Conservation (phyloP, 2,329 filamentous ascomycete genomes). For the Aspergillus intermedius region DNA sequence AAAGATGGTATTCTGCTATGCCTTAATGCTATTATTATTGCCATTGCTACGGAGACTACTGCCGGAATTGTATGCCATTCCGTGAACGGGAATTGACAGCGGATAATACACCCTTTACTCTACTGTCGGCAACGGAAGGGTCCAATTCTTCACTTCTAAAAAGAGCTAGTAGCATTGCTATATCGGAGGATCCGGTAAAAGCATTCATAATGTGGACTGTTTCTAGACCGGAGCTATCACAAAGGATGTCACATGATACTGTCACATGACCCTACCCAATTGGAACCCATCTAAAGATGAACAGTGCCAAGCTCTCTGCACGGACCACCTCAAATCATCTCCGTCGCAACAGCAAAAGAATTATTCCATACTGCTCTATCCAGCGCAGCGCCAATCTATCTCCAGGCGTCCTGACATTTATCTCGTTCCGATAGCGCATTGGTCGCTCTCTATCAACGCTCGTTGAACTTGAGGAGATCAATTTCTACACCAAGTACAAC, state of each 20-base stretch:
- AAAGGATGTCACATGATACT: neutral
- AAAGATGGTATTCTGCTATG: too few relatives aligned
- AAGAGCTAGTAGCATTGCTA: too few relatives aligned
- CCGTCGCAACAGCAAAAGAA: neutral
- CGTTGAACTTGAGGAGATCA: neutral
- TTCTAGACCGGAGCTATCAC: neutral
- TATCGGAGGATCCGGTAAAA: too few relatives aligned
- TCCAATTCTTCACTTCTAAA: too few relatives aligned
- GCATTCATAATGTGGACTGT: too few relatives aligned
- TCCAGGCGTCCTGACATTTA: neutral
- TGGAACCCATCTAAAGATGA: neutral
- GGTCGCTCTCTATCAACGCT: neutral
- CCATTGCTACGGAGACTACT: too few relatives aligned
- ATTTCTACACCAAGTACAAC: neutral
- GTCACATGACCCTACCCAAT: neutral
- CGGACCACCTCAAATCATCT: neutral
- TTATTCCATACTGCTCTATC: neutral
- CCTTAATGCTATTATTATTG: too few relatives aligned
- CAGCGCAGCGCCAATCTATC: neutral
- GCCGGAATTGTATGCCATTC: too few relatives aligned
- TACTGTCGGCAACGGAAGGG: too few relatives aligned
- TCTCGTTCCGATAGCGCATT: too few relatives aligned
- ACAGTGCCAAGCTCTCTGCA: neutral
- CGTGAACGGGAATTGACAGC: too few relatives aligned
- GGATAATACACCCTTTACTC: too few relatives aligned